Conservation (phyloP, 768 basidiomycete species). For the Lactarius hatsudake region DNA sequence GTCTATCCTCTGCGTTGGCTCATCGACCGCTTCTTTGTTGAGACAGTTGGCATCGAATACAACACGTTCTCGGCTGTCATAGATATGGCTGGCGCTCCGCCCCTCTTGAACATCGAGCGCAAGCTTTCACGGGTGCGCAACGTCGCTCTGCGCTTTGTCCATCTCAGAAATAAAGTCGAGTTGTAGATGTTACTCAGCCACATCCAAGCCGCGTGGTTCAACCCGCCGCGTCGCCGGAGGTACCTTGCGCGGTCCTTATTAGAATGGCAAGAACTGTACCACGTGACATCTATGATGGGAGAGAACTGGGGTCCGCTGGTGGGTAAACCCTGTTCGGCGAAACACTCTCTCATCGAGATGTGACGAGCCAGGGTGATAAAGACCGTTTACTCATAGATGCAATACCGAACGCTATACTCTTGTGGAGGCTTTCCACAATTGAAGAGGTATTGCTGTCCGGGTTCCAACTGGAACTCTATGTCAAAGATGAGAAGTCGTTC, state of each 20-base stretch:
- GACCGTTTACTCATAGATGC: conserved; percentile 17
- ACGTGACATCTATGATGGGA: conserved; percentile 38
- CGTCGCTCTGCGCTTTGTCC: background rate
- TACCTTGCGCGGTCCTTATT: conserved; percentile 59
- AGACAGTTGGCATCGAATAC: conserved; percentile 53
- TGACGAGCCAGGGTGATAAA: conserved; percentile 23
- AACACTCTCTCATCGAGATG: background rate
- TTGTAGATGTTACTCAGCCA: conserved; percentile 56
- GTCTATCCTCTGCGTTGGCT: conserved; percentile 57
- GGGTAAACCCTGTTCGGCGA: conserved; percentile 11
- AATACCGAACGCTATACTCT: conserved; percentile 47
- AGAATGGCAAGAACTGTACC: conserved; percentile 67
- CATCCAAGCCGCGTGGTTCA: conserved; percentile 61
- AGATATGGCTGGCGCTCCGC: conserved; percentile 35
- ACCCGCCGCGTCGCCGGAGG: conserved; percentile 64
- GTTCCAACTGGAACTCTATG: conserved; percentile 73
- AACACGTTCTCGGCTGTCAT: conserved; percentile 43
- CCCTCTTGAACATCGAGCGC: conserved; percentile 43
- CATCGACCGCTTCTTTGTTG: conserved; percentile 51
- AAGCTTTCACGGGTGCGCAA: conserved; percentile 38
- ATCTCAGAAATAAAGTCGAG: conserved; percentile 7
- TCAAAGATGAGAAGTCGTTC: conserved; percentile 61
- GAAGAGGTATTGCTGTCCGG: conserved; percentile 72
- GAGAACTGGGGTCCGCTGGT: conserved; percentile 27
- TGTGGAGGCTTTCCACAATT: conserved; percentile 59